These are phyloP conservation scores for Salix suchowensis DNA, from an alignment of 345 rosid species.

Conservation along the genomic window DNA sequence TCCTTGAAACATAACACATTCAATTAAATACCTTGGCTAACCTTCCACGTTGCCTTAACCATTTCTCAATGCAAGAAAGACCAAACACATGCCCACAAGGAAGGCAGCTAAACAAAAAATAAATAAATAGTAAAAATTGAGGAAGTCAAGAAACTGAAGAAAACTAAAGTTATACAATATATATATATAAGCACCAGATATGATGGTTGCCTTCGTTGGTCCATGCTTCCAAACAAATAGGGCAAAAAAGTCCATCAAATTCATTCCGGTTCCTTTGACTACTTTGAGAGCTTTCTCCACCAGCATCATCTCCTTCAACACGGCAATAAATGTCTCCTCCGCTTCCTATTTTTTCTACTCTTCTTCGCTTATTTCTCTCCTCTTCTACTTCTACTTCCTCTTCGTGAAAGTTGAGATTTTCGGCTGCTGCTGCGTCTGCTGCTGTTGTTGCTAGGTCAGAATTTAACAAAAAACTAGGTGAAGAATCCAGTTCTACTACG, in stretches of 20 bases:
- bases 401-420: too few relatives aligned
- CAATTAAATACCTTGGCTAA: constrained; percentile 50
- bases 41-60: constrained; percentile 55
- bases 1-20: neutral
- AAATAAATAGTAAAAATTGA: neutral
- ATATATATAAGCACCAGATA: constrained; percentile 44
- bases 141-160: neutral
- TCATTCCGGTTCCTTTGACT: constrained; percentile 46
- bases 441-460: too few relatives aligned
- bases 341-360: constrained; percentile 17
- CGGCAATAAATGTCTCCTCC: constrained; percentile 19
- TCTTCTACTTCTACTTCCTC: neutral
- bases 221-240: constrained; percentile 85
- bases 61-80: constrained; percentile 64
- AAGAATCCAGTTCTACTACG: too few relatives aligned
- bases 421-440: too few relatives aligned
- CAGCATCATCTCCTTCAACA: constrained; percentile 11
- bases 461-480: too few relatives aligned
- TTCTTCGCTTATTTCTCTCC: constrained; percentile 33
- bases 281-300: constrained; percentile 35
- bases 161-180: neutral
- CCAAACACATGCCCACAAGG: constrained; percentile 95
- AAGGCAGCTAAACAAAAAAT: constrained; percentile 51
- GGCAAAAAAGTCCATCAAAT: constrained; percentile 61
- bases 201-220: constrained; percentile 61